Evolutionary conservation across 2,329 filamentous ascomycete species (phyloP), one percentile per base, ranked within the genome.

Genomic region (Peltaster fructicola): DNA sequence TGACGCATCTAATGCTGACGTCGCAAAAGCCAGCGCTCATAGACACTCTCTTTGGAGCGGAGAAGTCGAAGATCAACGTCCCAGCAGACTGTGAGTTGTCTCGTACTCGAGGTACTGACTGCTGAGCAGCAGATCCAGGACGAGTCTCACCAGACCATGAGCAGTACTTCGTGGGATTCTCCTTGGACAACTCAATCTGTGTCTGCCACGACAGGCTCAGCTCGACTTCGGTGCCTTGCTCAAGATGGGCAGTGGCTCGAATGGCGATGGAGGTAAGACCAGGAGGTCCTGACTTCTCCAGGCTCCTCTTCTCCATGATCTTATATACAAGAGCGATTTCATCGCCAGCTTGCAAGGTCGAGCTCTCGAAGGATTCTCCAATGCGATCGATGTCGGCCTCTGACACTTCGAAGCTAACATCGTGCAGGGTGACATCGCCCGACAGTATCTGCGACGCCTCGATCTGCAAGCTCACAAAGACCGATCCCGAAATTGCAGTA

Each of bases 241-340:
- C 38, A 7, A 39, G 30, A 1, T 16, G 26, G 9, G 32, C 36
- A 9, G 33, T 27, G 5, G 42, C 39, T 18, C 27, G 16, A 9
- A 45, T 32, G 3, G 29, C 27, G 10, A 41, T 30, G 4, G 29
- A 23, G 2, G 38, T 23, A n/a, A 30, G 21, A 7, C 7, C 11
- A 3, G 14, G 8, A 15, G 26, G 5, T 17, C 17, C 16, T 10
- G 15, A 6, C 8, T 27, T 27, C 3, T 17, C 15, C 22, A 23
- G 13, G 16, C 17, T 20, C 11, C 25, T 5, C 22, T 23, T 14
- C 16, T 27, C 11, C 25, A 22, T 18, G 10, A 41, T 21, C 22
- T 35, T 67, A 52, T 81, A 85, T 26, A 84, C 56, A 37, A 81
- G 70, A 2, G 74, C 77, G 32, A 80, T 54, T 45, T 82, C 75